These are phyloP conservation scores for Plasmodium billcollinsi DNA, from an alignment of 169 alveolate genomes.

Conservation along the genomic window DNA sequence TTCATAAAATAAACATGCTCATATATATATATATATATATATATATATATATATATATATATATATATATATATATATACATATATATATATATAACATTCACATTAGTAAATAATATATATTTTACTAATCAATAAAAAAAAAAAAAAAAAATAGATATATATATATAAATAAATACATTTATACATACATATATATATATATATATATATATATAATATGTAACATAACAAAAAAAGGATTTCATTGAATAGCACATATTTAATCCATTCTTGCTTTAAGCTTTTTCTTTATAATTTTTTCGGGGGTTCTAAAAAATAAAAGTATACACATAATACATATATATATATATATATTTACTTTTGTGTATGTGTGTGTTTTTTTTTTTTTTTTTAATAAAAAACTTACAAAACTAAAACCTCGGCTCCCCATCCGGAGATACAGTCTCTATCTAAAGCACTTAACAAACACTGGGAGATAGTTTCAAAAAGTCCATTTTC, in stretches of 20 bases:
- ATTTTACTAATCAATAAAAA: neutral
- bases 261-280: conserved; percentile 92
- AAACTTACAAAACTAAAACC: conserved; percentile 89
- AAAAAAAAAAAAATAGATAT: neutral
- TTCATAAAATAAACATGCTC: too few species aligned
- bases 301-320: conserved; percentile 86
- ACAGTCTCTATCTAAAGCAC: conserved; percentile 97
- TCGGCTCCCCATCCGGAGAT: conserved; percentile 98
- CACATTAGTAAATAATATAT: neutral
- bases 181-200: conserved; percentile 14
- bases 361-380: neutral
- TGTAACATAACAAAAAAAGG: neutral
- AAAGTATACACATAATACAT: neutral
- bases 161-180: too few species aligned
- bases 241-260: too few species aligned
- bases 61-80: too few species aligned
- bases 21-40: too few species aligned
- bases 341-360: conserved; percentile 1
- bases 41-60: too few species aligned
- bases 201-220: neutral
- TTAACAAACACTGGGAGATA: conserved; percentile 94
- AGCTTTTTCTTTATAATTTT: conserved; percentile 88
- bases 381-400: too few species aligned
- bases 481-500: conserved; percentile 95
- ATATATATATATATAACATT: too few species aligned